phyloP scores from a whole-genome alignment of 2,329 filamentous ascomycete genomes.

The Lachnellula cervina region DNA sequence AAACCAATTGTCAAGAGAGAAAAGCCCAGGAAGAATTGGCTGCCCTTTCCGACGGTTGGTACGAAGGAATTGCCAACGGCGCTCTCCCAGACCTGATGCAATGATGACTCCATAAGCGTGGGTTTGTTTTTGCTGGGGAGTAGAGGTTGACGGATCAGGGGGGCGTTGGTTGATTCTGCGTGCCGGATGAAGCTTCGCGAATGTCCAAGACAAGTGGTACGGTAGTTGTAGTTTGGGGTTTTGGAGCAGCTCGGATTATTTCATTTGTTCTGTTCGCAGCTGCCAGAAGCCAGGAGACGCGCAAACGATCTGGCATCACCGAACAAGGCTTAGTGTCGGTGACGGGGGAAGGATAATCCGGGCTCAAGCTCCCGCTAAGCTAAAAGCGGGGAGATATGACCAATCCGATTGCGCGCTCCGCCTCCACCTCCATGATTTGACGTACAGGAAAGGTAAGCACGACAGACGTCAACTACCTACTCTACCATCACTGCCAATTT shows the following conservation, averaged over 20 bases:
- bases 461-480: no score
- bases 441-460: neutral
- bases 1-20: constrained; percentile 68
- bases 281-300: neutral
- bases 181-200: neutral
- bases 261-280: neutral
- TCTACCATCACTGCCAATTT: neutral
- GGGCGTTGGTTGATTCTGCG: neutral
- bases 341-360: neutral
- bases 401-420: neutral
- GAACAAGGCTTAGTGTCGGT: neutral
- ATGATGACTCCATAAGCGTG: constrained; percentile 69
- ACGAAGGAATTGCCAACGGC: constrained; percentile 81
- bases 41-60: constrained; percentile 73
- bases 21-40: constrained; percentile 79
- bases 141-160: neutral
- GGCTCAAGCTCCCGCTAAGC: neutral
- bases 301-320: constrained; percentile 2
- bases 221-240: neutral
- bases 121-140: neutral
- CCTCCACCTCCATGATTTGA: neutral
- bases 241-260: neutral
- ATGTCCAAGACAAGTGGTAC: neutral
- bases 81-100: constrained; percentile 90
- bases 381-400: neutral